A percentile compares a stretch with the other conserved stretches of the same genome.
These are phyloP conservation scores for Rhizopogon rudus DNA, from an alignment of 768 basidiomycete species.

Conservation along the genomic window DNA sequence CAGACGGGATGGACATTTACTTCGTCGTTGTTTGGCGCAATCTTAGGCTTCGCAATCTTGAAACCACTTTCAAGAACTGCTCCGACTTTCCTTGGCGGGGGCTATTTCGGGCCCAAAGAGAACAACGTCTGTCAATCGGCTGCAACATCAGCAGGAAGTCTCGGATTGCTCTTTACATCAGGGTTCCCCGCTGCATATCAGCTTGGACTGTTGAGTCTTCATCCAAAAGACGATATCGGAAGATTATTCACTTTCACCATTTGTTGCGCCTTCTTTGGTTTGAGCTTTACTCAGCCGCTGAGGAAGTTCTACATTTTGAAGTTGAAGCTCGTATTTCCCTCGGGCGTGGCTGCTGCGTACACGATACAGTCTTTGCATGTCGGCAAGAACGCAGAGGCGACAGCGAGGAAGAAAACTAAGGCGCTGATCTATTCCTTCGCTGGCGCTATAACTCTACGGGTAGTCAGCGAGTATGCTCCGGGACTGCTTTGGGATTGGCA, in stretches of 20 bases:
- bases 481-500: conserved; percentile 58
- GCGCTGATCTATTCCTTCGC: conserved; percentile 42
- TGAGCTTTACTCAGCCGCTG: conserved; percentile 62
- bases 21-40: conserved; percentile 48
- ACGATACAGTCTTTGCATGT: conserved; percentile 58
- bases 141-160: conserved; percentile 41
- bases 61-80: conserved; percentile 49
- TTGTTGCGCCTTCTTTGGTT: conserved; percentile 52
- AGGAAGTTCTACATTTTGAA: conserved; percentile 56
- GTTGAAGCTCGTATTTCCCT: conserved; percentile 59
- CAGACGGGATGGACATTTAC: conserved; percentile 59
- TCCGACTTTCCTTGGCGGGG: conserved; percentile 41
- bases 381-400: conserved; percentile 39
- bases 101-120: conserved; percentile 59
- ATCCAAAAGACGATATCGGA: conserved; percentile 48
- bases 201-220: conserved; percentile 39
- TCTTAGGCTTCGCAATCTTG: conserved; percentile 41
- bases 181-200: conserved; percentile 58
- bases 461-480: conserved; percentile 51
- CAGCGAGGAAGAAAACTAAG: conserved; percentile 50
- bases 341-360: conserved; percentile 57
- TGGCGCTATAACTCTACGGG: conserved; percentile 45
- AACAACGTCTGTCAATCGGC: conserved; percentile 25
- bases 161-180: conserved; percentile 52
- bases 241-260: conserved; percentile 48